Conservation (phyloP, 208 protist species). For the Sergeia podlipaevii region DNA sequence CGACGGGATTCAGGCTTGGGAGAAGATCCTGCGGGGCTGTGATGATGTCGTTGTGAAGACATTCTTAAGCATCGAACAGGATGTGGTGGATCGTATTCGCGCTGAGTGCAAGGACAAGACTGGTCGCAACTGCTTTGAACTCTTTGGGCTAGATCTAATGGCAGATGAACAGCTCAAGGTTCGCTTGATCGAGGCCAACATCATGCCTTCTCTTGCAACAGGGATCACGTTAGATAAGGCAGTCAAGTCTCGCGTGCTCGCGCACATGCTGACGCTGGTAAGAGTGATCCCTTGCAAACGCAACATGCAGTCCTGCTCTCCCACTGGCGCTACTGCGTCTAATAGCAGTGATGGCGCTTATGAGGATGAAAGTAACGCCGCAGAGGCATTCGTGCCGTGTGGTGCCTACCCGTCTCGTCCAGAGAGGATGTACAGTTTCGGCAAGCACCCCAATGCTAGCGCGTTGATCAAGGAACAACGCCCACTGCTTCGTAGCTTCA, state of each 20-base stretch:
- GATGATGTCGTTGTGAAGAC: slow-evolving; percentile 91
- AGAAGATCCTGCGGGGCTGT: slow-evolving; percentile 56
- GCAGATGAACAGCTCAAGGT: slow-evolving; percentile 70
- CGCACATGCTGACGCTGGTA: slow-evolving; percentile 83
- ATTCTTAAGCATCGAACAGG: slow-evolving; percentile 85
- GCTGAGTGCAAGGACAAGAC: slow-evolving; percentile 58
- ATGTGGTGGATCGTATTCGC: slow-evolving; percentile 65
- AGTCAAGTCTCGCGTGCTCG: slow-evolving; percentile 85
- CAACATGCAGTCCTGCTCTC: slow-evolving; percentile 22
- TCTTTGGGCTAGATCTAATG: slow-evolving; percentile 90
- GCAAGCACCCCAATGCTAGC: slow-evolving; percentile 49
- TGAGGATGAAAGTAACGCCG: not conserved
- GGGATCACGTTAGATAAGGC: slow-evolving; percentile 82
- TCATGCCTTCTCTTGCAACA: slow-evolving; percentile 90
- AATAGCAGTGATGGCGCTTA: not conserved
- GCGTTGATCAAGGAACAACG: slow-evolving; percentile 26
- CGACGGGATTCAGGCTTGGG: slow-evolving; percentile 50
- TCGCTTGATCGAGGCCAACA: slow-evolving; percentile 89
- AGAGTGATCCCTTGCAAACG: slow-evolving; percentile 71
- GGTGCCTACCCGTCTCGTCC: slow-evolving; percentile 20
- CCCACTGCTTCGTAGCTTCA: slow-evolving; percentile 55
- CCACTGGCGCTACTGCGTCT: slow-evolving; percentile 4
- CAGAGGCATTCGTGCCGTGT: slow-evolving; percentile 15
- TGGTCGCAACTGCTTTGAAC: slow-evolving; percentile 88
- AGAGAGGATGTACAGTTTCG: slow-evolving; percentile 65